phyloP scores from a whole-genome alignment of 2,329 filamentous ascomycete genomes.

The Metarhizium humberi region DNA sequence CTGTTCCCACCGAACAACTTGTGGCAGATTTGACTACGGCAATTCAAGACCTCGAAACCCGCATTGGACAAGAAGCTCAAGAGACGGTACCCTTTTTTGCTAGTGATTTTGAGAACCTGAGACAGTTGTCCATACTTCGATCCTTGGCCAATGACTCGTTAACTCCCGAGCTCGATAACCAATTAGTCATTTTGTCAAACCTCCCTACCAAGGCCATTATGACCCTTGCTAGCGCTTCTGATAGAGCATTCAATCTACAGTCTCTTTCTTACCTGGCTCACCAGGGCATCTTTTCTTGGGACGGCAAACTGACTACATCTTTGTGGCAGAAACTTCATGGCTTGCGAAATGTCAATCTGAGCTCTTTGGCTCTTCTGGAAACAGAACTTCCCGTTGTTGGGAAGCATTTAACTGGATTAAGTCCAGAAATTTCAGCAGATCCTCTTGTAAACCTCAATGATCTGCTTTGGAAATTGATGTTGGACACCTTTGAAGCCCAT shows the following conservation, averaged over 20 bases:
- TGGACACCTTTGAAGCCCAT: slow-evolving; percentile 31
- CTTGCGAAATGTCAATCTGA: slow-evolving; percentile 44
- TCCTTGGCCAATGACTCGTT: slow-evolving; percentile 3
- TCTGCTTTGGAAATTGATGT: slow-evolving; percentile 37
- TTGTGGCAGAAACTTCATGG: slow-evolving; percentile 46
- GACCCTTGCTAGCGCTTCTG: slow-evolving; percentile 21
- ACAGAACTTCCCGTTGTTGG: slow-evolving; percentile 54
- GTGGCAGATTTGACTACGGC: slow-evolving; percentile 40
- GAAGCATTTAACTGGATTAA: slow-evolving; percentile 41
- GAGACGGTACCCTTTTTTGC: slow-evolving; percentile 40
- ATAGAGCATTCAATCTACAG: slow-evolving; percentile 32
- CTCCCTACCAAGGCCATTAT: slow-evolving; percentile 24
- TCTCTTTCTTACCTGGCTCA: slow-evolving; percentile 37
- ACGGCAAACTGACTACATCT: slow-evolving; percentile 30
- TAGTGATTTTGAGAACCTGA: slow-evolving; percentile 45
- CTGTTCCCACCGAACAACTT: slow-evolving; percentile 34
- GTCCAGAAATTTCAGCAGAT: slow-evolving; percentile 38
- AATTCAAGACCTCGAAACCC: slow-evolving; percentile 40
- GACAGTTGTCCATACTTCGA: slow-evolving; percentile 41
- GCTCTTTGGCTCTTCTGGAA: slow-evolving; percentile 54
- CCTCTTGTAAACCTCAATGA: slow-evolving; percentile 39
- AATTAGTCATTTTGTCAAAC: slow-evolving; percentile 40
- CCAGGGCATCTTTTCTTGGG: slow-evolving; percentile 27
- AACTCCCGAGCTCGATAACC: slow-evolving; percentile 14
- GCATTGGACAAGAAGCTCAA: slow-evolving; percentile 30